Percentiles rank a stretch among this genome's conserved stretches.
Evolutionary conservation across 768 basidiomycete species (phyloP).

Genomic region (Floccularia luteovirens): DNA sequence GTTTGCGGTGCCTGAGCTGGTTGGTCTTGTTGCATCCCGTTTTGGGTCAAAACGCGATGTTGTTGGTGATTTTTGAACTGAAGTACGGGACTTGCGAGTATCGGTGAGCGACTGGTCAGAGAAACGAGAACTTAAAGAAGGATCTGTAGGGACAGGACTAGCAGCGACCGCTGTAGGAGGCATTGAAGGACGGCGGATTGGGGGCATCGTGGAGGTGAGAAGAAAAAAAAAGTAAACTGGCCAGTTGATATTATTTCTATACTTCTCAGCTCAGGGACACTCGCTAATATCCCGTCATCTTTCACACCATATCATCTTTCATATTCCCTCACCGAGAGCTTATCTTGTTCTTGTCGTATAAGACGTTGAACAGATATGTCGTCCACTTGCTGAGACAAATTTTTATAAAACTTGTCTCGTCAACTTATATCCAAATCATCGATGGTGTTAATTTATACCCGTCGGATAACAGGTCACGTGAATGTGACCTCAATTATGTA

Average conservation of each 20-base stretch:
- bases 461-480: too few relatives aligned
- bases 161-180: constrained; percentile 28
- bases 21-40: constrained; percentile 19
- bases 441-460: too few relatives aligned
- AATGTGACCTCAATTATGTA: too few relatives aligned
- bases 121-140: constrained; percentile 36
- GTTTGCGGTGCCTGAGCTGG: constrained; percentile 24
- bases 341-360: too few relatives aligned
- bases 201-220: constrained; percentile 7
- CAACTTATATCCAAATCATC: too few relatives aligned
- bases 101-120: constrained; percentile 40
- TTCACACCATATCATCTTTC: too few relatives aligned
- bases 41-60: constrained; percentile 23
- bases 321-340: too few relatives aligned
- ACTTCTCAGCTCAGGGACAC: neutral
- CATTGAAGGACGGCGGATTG: constrained; percentile 18
- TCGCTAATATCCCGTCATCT: too few relatives aligned
- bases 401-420: too few relatives aligned
- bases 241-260: neutral
- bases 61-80: constrained; percentile 17
- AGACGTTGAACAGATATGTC: too few relatives aligned
- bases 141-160: constrained; percentile 29
- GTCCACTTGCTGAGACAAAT: too few relatives aligned
- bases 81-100: constrained; percentile 20
- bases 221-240: constrained; percentile 4